These are phyloP conservation scores for Yamadazyma sp. DNA, from an alignment of 1,139 yeast species.

Conservation along the genomic window DNA sequence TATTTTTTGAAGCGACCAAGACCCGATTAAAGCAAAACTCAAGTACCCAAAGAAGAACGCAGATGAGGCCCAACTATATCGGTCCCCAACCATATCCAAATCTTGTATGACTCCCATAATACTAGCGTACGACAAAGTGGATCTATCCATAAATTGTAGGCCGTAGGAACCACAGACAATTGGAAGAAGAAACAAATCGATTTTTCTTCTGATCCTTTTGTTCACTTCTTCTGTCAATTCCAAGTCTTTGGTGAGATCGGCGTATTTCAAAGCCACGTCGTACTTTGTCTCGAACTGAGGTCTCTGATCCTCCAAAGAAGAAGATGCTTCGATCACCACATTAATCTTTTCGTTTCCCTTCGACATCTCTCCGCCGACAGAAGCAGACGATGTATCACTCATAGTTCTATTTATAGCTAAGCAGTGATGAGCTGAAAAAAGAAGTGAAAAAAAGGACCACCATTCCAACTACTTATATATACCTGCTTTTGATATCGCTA, in stretches of 20 bases:
- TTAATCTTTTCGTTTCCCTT: slow-evolving; percentile 5
- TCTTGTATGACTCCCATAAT: slow-evolving; percentile 55
- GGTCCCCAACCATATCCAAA: slow-evolving; percentile 31
- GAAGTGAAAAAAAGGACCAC: background rate
- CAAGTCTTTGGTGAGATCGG: slow-evolving; percentile 8
- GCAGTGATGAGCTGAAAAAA: background rate
- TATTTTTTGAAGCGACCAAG: slow-evolving; percentile 32
- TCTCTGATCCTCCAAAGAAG: slow-evolving; percentile 6
- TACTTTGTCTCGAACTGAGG: background rate
- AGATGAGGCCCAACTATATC: slow-evolving; percentile 58
- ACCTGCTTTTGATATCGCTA: too few relatives aligned
- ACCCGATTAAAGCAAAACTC: slow-evolving; percentile 45
- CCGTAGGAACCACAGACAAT: slow-evolving; percentile 53
- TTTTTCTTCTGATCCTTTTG: slow-evolving; percentile 35
- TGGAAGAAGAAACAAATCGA: slow-evolving; percentile 53
- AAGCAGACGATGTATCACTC: slow-evolving; percentile 1
- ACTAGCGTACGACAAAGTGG: slow-evolving; percentile 57
- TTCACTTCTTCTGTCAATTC: slow-evolving; percentile 8
- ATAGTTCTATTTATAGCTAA: background rate
- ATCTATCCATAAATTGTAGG: slow-evolving; percentile 63
- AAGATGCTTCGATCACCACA: slow-evolving; percentile 7
- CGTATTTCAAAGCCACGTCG: slow-evolving; percentile 8
- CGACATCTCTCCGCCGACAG: background rate
- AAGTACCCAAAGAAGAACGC: slow-evolving; percentile 54
- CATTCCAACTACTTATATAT: background rate